These are phyloP conservation scores for Trichoderma arundinaceum DNA, from an alignment of 2,329 filamentous ascomycete species.

Conservation along the genomic window DNA sequence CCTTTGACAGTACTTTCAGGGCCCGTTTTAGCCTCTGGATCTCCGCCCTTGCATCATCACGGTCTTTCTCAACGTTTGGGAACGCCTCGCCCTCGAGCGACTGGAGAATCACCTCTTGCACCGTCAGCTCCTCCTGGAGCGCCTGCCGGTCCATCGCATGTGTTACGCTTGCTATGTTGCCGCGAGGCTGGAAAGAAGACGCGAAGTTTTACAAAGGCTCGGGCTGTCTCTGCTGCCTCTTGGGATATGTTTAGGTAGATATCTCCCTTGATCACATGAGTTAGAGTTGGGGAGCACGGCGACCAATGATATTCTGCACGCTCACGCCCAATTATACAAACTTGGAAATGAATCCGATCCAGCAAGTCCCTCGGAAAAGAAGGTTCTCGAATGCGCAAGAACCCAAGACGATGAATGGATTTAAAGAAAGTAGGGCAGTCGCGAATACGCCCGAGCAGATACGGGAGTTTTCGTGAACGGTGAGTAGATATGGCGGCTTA, in stretches of 20 bases:
- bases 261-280: neutral
- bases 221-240: neutral
- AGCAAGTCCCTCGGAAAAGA: too few relatives aligned
- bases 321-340: too few relatives aligned
- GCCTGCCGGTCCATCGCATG: constrained; percentile 36
- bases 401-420: too few relatives aligned
- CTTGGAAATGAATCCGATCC: too few relatives aligned
- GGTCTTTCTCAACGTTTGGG: constrained; percentile 42
- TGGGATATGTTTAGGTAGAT: constrained; percentile 9
- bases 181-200: neutral
- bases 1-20: constrained; percentile 32
- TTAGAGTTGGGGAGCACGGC: too few relatives aligned
- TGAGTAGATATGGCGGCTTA: too few relatives aligned
- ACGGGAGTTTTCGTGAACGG: too few relatives aligned
- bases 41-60: constrained; percentile 38
- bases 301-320: neutral
- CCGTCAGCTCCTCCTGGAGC: constrained; percentile 50
- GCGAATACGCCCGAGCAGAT: too few relatives aligned
- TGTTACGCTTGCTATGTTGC: constrained; percentile 23
- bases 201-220: neutral
- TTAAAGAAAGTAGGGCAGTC: too few relatives aligned
- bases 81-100: constrained; percentile 45
- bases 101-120: constrained; percentile 51
- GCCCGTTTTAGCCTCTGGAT: constrained; percentile 44
- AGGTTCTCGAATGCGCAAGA: too few relatives aligned